These are phyloP conservation scores for Scheffersomyces coipomensis DNA, from an alignment of 805 yeast species.

Conservation along the genomic window DNA sequence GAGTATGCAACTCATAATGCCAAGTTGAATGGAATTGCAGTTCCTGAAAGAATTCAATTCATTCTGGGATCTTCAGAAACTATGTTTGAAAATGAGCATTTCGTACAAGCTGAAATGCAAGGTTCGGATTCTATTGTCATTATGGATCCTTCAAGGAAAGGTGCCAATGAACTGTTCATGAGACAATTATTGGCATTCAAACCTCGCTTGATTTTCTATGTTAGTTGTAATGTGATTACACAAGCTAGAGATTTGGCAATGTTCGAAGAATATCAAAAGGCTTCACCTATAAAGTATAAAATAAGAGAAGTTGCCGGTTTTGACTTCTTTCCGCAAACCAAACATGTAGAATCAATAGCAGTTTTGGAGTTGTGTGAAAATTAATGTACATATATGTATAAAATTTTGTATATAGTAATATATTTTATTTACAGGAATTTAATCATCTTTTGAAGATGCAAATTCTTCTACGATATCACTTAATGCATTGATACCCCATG, in stretches of 20 bases:
- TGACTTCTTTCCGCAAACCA: slow-evolving; percentile 56
- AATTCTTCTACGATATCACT: slow-evolving; percentile 44
- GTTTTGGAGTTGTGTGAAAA: slow-evolving; percentile 31
- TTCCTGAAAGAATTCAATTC: slow-evolving; percentile 27
- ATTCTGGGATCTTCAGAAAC: slow-evolving; percentile 37
- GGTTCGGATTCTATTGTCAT: slow-evolving; percentile 36
- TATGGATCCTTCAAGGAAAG: slow-evolving; percentile 47
- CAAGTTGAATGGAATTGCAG: slow-evolving; percentile 30
- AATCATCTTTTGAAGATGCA: slow-evolving; percentile 1
- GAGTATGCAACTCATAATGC: slow-evolving; percentile 39
- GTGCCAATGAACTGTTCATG: slow-evolving; percentile 33
- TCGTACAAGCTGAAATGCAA: slow-evolving; percentile 19
- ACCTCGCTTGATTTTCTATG: slow-evolving; percentile 37
- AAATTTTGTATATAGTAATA: background rate
- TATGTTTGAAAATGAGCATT: slow-evolving; percentile 27
- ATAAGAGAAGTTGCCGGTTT: slow-evolving; percentile 34
- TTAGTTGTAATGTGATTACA: slow-evolving; percentile 46
- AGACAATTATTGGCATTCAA: slow-evolving; percentile 33
- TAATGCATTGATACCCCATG: slow-evolving; percentile 64
- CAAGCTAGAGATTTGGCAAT: slow-evolving; percentile 43
- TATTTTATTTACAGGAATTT: background rate
- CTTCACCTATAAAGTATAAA: slow-evolving; percentile 11
- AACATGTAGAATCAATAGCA: slow-evolving; percentile 58
- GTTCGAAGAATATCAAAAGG: slow-evolving; percentile 22
- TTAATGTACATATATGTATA: slow-evolving; percentile 2